These are phyloP conservation scores for Blastosporella zonata DNA, from an alignment of 1,284 basidiomycete genomes.

Conservation along the genomic window DNA sequence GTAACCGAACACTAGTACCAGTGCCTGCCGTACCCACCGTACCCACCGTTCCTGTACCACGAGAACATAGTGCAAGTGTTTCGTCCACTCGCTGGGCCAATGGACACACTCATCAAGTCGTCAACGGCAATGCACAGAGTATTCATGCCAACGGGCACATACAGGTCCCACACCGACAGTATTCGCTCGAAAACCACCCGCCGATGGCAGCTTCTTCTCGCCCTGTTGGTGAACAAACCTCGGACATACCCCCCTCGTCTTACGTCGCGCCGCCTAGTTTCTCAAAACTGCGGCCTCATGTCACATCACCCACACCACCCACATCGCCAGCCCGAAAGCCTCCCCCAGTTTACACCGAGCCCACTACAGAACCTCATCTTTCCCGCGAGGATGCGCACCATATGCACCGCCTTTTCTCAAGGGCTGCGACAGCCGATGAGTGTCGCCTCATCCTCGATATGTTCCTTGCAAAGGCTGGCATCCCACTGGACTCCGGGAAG, in stretches of 20 bases:
- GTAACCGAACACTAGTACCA: conserved; percentile 4
- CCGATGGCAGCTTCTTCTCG: conserved; percentile 19
- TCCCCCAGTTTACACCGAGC: conserved; percentile 23
- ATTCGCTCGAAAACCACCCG: conserved; percentile 7
- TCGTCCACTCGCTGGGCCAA: conserved; percentile 14
- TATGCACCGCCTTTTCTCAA: conserved; percentile 66
- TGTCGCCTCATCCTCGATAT: conserved; percentile 82
- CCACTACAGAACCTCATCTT: conserved; percentile 18
- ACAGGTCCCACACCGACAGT: conserved; percentile 11
- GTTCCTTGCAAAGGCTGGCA: conserved; percentile 67
- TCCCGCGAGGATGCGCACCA: conserved; percentile 49
- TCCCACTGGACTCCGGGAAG: conserved; percentile 30
- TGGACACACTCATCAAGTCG: conserved; percentile 7
- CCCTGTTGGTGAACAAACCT: conserved; percentile 1
- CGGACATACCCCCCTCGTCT: not conserved
- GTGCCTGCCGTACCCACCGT: conserved; percentile 4
- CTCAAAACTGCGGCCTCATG: conserved; percentile 1
- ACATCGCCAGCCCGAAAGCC: conserved; percentile 27
- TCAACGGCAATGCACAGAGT: not conserved
- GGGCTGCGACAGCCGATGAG: conserved; percentile 75
- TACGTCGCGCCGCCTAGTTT: not conserved
- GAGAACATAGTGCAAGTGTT: conserved; percentile 10
- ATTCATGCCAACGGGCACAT: conserved; percentile 16
- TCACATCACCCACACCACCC: conserved; percentile 1
- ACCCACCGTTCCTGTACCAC: conserved; percentile 8